These are phyloP conservation scores for Boletellus ananas DNA, from an alignment of 768 basidiomycete species.

Conservation along the genomic window DNA sequence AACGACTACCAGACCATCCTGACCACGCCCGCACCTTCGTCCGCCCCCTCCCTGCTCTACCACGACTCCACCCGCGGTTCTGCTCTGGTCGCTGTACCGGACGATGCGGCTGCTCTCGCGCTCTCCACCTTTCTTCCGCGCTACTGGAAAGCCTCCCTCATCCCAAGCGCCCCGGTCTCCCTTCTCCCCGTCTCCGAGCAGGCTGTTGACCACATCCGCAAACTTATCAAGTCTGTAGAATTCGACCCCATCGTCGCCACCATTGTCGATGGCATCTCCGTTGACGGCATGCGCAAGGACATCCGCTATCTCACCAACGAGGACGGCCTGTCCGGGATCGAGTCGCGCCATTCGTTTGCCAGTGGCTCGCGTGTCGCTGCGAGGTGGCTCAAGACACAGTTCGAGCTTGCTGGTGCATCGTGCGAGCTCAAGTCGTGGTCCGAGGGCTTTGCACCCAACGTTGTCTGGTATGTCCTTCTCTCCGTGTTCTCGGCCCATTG, in stretches of 20 bases:
- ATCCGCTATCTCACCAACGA: slow-evolving; percentile 86
- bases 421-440: slow-evolving; percentile 70
- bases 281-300: slow-evolving; percentile 62
- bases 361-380: slow-evolving; percentile 42
- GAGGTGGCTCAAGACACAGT: slow-evolving; percentile 51
- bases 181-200: slow-evolving; percentile 55
- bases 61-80: slow-evolving; percentile 34
- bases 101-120: slow-evolving; percentile 34
- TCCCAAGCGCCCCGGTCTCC: slow-evolving; percentile 48
- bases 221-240: slow-evolving; percentile 53
- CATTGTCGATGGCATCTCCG: slow-evolving; percentile 64
- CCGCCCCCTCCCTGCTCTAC: slow-evolving; percentile 38
- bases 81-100: slow-evolving; percentile 47
- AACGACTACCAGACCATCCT: slow-evolving; percentile 20
- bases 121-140: slow-evolving; percentile 66
- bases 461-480: slow-evolving; percentile 61
- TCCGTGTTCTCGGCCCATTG: background rate
- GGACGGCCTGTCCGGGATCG: slow-evolving; percentile 63
- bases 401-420: slow-evolving; percentile 71
- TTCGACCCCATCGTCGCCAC: slow-evolving; percentile 69
- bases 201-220: slow-evolving; percentile 51
- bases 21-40: slow-evolving; percentile 2
- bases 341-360: slow-evolving; percentile 83
- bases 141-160: slow-evolving; percentile 66
- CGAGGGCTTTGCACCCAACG: slow-evolving; percentile 76